Percentiles rank a stretch among this genome's conserved stretches.
These are phyloP conservation scores for Phytophthora podocarpi DNA, from an alignment of 352 stramenopile species.

Conservation along the genomic window DNA sequence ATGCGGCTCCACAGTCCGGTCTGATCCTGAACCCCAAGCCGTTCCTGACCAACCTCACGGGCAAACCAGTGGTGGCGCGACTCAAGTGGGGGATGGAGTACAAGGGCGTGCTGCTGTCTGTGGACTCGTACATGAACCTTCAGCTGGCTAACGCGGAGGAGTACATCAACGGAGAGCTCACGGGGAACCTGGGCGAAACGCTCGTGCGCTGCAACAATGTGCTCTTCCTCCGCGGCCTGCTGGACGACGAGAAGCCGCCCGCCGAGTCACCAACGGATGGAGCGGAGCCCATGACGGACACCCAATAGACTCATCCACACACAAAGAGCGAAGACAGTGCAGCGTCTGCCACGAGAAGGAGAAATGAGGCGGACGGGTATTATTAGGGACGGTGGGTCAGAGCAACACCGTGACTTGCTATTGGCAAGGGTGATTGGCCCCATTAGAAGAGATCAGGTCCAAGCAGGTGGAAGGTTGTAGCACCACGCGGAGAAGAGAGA, in stretches of 20 bases:
- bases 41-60: constrained; percentile 94
- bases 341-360: not conserved
- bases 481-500: not conserved
- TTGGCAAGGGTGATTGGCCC: not conserved
- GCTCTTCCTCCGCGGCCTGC: constrained; percentile 93
- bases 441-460: constrained; percentile 7
- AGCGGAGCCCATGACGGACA: constrained; percentile 51
- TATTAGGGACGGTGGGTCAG: constrained; percentile 11
- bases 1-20: constrained; percentile 54
- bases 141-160: constrained; percentile 97
- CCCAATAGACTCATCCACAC: constrained; percentile 16
- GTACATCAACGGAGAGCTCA: constrained; percentile 97
- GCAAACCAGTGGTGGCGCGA: constrained; percentile 96
- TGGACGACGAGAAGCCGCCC: constrained; percentile 76
- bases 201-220: constrained; percentile 99
- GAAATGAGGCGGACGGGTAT: constrained; percentile 8
- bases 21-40: constrained; percentile 96
- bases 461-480: constrained; percentile 7
- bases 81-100: constrained; percentile 99
- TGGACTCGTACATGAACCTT: constrained; percentile 99
- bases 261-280: constrained; percentile 30
- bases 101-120: constrained; percentile 93
- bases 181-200: constrained; percentile 97
- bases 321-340: not conserved
- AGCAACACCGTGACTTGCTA: not conserved